Evolutionary conservation across 1,284 basidiomycete genomes (phyloP).

Genomic region (Ceratobasidium sp.): DNA sequence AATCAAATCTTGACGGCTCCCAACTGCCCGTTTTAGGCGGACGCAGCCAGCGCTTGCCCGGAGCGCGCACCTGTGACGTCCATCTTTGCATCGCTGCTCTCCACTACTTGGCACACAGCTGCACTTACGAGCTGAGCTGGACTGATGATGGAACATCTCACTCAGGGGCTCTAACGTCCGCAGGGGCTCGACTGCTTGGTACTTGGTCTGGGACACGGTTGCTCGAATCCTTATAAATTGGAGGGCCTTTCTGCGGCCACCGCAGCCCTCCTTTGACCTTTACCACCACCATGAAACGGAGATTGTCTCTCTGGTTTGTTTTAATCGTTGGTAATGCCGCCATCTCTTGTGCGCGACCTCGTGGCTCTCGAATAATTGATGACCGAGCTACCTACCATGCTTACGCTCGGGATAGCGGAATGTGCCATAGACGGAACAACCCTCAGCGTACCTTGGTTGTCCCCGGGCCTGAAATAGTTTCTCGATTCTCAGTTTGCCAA

Average conservation of each 20-base stretch:
- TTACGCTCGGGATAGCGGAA: constrained; percentile 15
- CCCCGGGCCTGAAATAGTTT: constrained; percentile 10
- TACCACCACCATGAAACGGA: neutral
- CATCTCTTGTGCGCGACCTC: neutral
- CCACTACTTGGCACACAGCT: neutral
- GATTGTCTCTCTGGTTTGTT: neutral
- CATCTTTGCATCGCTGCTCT: neutral
- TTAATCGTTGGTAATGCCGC: neutral
- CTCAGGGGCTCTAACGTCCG: neutral
- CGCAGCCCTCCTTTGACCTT: neutral
- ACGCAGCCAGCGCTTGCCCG: neutral
- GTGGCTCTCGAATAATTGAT: constrained; percentile 12
- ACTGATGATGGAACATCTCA: neutral
- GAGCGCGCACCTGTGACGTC: neutral
- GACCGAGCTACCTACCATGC: constrained; percentile 17
- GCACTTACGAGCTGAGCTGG: neutral
- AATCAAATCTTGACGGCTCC: too few species aligned
- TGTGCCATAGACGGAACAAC: constrained; percentile 18
- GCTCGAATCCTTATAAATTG: too few species aligned
- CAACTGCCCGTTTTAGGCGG: neutral
- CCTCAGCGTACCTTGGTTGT: constrained; percentile 8
- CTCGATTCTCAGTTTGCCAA: constrained; percentile 20
- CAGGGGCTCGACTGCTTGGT: neutral
- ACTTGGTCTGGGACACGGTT: too few species aligned
- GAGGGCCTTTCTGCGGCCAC: too few species aligned